A percentile compares a stretch with the other conserved stretches of the same genome.
Evolutionary conservation across 2,329 filamentous ascomycete genomes (phyloP).

Genomic region (Sarocladiaceae sp.): DNA sequence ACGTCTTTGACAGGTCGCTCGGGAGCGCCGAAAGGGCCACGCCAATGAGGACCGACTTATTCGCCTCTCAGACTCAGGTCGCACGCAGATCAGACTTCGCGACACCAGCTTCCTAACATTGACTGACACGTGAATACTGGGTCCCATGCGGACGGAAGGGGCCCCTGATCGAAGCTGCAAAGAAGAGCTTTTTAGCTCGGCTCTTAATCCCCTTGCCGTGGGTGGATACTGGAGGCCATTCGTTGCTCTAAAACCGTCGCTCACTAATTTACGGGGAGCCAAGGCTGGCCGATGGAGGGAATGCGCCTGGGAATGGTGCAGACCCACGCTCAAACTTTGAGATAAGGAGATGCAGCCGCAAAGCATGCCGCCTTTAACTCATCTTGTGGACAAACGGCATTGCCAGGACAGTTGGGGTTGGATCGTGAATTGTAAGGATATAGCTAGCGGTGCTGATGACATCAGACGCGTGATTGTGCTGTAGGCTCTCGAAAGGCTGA

Average conservation of each 20-base stretch:
- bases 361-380: neutral
- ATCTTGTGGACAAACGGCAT: neutral
- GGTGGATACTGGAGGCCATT: slow-evolving; percentile 3
- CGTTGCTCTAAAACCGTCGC: neutral
- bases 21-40: too few species aligned
- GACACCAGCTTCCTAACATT: neutral
- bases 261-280: neutral
- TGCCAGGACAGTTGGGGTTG: slow-evolving; percentile 1
- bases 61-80: neutral
- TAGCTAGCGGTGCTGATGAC: neutral
- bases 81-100: neutral
- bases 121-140: slow-evolving; percentile 8
- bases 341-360: slow-evolving; percentile 5
- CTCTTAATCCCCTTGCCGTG: slow-evolving; percentile 5
- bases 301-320: slow-evolving; percentile 6
- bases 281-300: slow-evolving; percentile 5
- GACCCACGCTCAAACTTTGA: slow-evolving; percentile 1
- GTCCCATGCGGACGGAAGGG: neutral
- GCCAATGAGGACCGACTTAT: neutral
- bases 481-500: too few species aligned
- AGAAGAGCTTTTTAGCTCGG: slow-evolving; percentile 11
- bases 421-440: neutral
- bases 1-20: too few species aligned
- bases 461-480: neutral
- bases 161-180: neutral